Conservation (phyloP, 129 eudicot genomes). For the Smallanthus sonchifolius region DNA sequence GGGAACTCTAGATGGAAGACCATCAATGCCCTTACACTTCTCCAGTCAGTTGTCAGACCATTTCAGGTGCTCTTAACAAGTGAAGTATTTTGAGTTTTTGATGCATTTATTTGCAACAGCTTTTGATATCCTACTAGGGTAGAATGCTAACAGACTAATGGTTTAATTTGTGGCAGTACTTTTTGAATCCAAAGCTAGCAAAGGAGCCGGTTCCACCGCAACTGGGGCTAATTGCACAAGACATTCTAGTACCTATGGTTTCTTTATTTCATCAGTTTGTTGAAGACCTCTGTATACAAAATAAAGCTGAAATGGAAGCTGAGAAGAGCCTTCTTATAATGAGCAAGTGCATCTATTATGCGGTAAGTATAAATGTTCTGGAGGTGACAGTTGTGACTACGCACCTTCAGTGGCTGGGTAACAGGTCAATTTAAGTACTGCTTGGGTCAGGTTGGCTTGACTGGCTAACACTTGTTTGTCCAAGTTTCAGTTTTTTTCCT, state of each 20-base stretch:
- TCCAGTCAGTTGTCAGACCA: constrained; percentile 68
- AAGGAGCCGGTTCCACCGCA: constrained; percentile 77
- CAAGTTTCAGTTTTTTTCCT: not conserved
- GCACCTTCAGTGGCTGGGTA: not conserved
- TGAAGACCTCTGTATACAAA: constrained; percentile 38
- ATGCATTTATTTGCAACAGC: not conserved
- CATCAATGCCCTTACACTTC: constrained; percentile 57
- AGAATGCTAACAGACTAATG: not conserved
- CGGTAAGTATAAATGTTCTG: constrained; percentile 46
- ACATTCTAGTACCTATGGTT: constrained; percentile 55
- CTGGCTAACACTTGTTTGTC: not conserved
- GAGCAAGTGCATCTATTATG: constrained; percentile 65
- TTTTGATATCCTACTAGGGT: not conserved
- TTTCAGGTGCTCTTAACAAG: constrained; percentile 51
- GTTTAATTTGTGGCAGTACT: constrained; percentile 43
- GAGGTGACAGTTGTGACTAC: not conserved
- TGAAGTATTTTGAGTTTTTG: not conserved
- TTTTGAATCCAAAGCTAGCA: constrained; percentile 69
- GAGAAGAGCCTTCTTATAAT: constrained; percentile 56
- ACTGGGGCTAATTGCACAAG: constrained; percentile 54
- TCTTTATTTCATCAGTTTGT: constrained; percentile 48
- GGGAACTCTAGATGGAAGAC: constrained; percentile 52
- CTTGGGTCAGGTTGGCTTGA: not conserved
- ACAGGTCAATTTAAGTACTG: not conserved
- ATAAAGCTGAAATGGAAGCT: constrained; percentile 31